Conservation (phyloP, 108 stramenopile genomes). For the Cyclostephanos tholiformis region DNA sequence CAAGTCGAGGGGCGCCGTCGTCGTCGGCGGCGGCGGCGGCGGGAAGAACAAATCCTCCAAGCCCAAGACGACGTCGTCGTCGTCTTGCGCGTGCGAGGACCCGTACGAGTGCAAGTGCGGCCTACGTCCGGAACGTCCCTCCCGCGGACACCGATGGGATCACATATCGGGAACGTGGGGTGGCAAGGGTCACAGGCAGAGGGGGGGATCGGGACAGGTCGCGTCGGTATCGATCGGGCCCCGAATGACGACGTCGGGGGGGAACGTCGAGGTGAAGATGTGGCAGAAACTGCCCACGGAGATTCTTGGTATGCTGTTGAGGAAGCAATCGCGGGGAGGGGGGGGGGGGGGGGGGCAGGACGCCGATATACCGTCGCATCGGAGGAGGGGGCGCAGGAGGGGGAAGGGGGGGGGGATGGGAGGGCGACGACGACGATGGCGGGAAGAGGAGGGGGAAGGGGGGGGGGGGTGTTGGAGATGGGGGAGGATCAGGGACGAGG, state of each 20-base stretch:
- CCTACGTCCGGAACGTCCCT: not conserved
- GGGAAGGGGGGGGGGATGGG: not conserved
- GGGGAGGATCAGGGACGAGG: not conserved
- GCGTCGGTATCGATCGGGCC: slow-evolving; percentile 53
- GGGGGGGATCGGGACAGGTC: slow-evolving; percentile 75
- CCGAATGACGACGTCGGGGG: slow-evolving; percentile 60
- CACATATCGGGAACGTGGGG: slow-evolving; percentile 75
- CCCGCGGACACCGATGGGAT: slow-evolving; percentile 80
- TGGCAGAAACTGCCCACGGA: slow-evolving; percentile 87
- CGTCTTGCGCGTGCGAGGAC: not conserved
- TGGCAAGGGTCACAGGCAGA: slow-evolving; percentile 90
- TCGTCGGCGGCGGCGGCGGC: too few relatives aligned
- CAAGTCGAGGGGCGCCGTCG: too few relatives aligned
- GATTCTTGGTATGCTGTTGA: slow-evolving; percentile 69
- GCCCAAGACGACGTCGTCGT: too few relatives aligned
- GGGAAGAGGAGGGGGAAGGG: not conserved
- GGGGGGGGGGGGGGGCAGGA: slow-evolving; percentile 50
- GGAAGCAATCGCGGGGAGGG: slow-evolving; percentile 44
- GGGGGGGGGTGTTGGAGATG: not conserved
- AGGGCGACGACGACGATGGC: slow-evolving; percentile 7
- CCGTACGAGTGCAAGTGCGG: not conserved
- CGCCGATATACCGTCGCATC: slow-evolving; percentile 51
- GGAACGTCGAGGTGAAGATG: slow-evolving; percentile 74
- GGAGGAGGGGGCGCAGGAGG: not conserved
- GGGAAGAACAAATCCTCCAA: not conserved